phyloP scores from a whole-genome alignment of 768 basidiomycete species.

The Trametes villosa region DNA sequence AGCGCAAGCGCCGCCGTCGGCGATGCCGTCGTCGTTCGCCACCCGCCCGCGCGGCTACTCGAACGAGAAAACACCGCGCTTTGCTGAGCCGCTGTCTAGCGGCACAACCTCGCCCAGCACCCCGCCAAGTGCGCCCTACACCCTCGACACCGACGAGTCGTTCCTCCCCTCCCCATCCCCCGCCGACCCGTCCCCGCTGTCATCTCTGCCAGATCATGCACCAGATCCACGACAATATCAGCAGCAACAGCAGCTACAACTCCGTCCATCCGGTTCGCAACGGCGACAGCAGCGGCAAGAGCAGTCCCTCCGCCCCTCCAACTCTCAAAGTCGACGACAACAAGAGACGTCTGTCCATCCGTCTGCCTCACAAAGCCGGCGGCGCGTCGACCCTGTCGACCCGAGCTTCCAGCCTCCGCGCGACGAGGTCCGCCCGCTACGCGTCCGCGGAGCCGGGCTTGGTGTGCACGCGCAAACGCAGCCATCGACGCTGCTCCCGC shows the following conservation, averaged over 20 bases:
- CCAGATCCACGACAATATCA: not conserved
- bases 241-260: not conserved
- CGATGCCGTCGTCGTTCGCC: not conserved
- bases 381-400: slow-evolving; percentile 21
- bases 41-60: not conserved
- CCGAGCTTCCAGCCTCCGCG: slow-evolving; percentile 14
- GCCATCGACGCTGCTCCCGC: not conserved
- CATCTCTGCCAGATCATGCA: not conserved
- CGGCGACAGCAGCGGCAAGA: not conserved
- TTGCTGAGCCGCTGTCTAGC: too few species aligned
- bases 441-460: not conserved
- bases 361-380: not conserved
- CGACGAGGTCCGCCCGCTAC: not conserved
- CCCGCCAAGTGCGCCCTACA: not conserved
- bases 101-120: not conserved
- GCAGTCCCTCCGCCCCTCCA: not conserved
- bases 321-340: too few species aligned
- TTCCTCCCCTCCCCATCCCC: slow-evolving; percentile 15
- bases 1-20: not conserved
- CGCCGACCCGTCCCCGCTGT: slow-evolving; percentile 8
- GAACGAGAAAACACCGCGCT: too few species aligned
- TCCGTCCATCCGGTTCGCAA: too few species aligned
- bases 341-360: too few species aligned
- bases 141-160: slow-evolving; percentile 13
- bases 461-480: not conserved